phyloP scores from a whole-genome alignment of 495 filamentous ascomycete genomes.

The Neurospora sp. region DNA sequence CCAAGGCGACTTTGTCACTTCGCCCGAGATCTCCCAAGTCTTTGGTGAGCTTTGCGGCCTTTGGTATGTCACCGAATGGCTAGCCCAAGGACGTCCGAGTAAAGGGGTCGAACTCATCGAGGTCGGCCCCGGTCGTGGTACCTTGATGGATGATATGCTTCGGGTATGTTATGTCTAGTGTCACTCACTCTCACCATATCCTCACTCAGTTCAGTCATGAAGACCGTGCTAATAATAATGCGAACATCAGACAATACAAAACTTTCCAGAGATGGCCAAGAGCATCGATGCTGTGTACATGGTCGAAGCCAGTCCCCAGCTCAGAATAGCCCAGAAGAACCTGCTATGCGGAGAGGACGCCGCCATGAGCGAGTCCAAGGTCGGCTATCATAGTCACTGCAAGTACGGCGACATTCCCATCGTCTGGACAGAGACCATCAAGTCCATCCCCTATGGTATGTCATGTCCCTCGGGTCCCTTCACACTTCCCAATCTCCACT shows the following conservation, averaged over 20 bases:
- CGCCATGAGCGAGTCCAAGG: slow-evolving; percentile 54
- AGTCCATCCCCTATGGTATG: slow-evolving; percentile 54
- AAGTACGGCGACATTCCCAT: slow-evolving; percentile 63
- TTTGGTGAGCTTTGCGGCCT: slow-evolving; percentile 91
- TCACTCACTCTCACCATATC: not conserved
- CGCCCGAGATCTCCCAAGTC: slow-evolving; percentile 92
- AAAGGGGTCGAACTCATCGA: slow-evolving; percentile 79
- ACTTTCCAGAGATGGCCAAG: slow-evolving; percentile 66
- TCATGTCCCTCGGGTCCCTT: not conserved
- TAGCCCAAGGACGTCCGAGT: slow-evolving; percentile 66
- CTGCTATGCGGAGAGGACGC: slow-evolving; percentile 72
- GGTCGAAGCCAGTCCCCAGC: slow-evolving; percentile 73
- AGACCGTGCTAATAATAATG: not conserved
- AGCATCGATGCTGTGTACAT: slow-evolving; percentile 80
- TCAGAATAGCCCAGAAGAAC: slow-evolving; percentile 66
- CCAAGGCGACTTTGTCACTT: slow-evolving; percentile 91
- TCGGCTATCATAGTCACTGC: slow-evolving; percentile 65
- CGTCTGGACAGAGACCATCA: slow-evolving; percentile 86
- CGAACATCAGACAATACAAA: slow-evolving; percentile 58
- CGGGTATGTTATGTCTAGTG: slow-evolving; percentile 53
- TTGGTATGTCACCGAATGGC: slow-evolving; percentile 94
- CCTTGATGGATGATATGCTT: slow-evolving; percentile 94
- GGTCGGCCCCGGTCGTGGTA: slow-evolving; percentile 88
- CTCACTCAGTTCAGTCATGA: not conserved
- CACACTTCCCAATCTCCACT: slow-evolving; percentile 6